A percentile compares a stretch with the other conserved stretches of the same genome.
Conservation (phyloP, 345 rosid genomes). For the Rhizophora mangle region DNA sequence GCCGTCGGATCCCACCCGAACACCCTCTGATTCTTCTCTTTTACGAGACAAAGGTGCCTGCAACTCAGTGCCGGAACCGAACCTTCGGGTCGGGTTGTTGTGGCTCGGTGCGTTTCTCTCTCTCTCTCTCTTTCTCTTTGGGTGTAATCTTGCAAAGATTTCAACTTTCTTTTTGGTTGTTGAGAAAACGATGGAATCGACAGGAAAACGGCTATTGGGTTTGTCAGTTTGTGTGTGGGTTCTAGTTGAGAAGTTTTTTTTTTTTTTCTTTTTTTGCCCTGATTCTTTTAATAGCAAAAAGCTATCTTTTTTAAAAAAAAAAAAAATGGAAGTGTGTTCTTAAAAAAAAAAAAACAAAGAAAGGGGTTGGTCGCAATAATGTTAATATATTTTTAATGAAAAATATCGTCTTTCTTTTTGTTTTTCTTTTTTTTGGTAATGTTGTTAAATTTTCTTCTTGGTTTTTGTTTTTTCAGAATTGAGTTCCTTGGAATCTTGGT, state of each 20-base stretch:
- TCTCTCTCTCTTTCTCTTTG: constrained; percentile 4
- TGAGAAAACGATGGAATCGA: constrained; percentile 11
- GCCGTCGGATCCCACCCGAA: not conserved
- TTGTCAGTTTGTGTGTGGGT: constrained; percentile 2
- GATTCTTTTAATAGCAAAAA: not conserved
- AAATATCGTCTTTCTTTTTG: constrained; percentile 1
- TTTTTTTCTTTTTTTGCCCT: not conserved
- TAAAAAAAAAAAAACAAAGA: no score
- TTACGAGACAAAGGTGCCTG: no score
- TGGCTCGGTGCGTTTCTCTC: not conserved
- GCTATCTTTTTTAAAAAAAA: no score
- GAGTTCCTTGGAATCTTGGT: constrained; percentile 35
- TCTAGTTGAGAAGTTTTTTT: not conserved
- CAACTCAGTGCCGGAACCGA: no score
- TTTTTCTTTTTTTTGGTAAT: not conserved
- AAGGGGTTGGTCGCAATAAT: no score
- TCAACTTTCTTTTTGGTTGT: constrained; percentile 16
- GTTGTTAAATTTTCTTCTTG: not conserved
- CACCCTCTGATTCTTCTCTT: no score
- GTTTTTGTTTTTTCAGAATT: constrained; percentile 30
- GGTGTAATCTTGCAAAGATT: not conserved
- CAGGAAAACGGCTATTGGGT: constrained; percentile 6
- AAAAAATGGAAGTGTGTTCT: no score
- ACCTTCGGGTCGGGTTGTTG: constrained; percentile 26
- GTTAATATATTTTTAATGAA: no score